Evolutionary conservation across 2,329 filamentous ascomycete species (phyloP).

Genomic region (Exophiala lecanii-corni): DNA sequence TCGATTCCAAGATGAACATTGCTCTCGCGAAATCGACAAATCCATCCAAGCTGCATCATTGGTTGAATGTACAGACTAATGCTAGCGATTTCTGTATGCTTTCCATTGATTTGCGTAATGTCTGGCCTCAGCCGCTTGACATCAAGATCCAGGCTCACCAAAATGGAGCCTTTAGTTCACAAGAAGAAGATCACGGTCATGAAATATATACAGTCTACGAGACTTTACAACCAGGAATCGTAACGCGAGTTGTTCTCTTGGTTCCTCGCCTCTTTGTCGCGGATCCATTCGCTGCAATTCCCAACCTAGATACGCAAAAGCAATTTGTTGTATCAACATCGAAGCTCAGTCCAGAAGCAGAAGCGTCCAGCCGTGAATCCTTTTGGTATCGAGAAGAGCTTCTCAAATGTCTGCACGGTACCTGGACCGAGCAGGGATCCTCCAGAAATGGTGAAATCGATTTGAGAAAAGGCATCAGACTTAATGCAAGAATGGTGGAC

Average conservation of each 20-base stretch:
- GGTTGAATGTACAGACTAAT: slow-evolving; percentile 26
- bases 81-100: slow-evolving; percentile 68
- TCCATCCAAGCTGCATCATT: slow-evolving; percentile 7
- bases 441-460: slow-evolving; percentile 65
- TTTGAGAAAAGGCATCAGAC: slow-evolving; percentile 63
- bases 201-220: slow-evolving; percentile 36
- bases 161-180: slow-evolving; percentile 1
- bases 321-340: slow-evolving; percentile 85
- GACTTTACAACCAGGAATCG: slow-evolving; percentile 54
- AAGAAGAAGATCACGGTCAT: slow-evolving; percentile 11
- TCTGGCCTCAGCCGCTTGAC: slow-evolving; percentile 76
- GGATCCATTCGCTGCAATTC: slow-evolving; percentile 73
- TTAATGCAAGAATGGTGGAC: slow-evolving; percentile 72
- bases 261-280: slow-evolving; percentile 70
- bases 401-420: slow-evolving; percentile 64
- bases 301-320: slow-evolving; percentile 73
- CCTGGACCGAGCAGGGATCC: slow-evolving; percentile 62
- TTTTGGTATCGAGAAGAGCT: slow-evolving; percentile 90
- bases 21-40: slow-evolving; percentile 1
- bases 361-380: slow-evolving; percentile 71
- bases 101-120: slow-evolving; percentile 79
- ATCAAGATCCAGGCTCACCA: slow-evolving; percentile 52
- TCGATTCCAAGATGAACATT: slow-evolving; percentile 10
- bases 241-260: slow-evolving; percentile 69
- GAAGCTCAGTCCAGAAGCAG: slow-evolving; percentile 72